Percentiles rank a stretch among this genome's conserved stretches.
These are phyloP conservation scores for Chlorella sp. DNA, from an alignment of 139 green algal species.

Conservation along the genomic window DNA sequence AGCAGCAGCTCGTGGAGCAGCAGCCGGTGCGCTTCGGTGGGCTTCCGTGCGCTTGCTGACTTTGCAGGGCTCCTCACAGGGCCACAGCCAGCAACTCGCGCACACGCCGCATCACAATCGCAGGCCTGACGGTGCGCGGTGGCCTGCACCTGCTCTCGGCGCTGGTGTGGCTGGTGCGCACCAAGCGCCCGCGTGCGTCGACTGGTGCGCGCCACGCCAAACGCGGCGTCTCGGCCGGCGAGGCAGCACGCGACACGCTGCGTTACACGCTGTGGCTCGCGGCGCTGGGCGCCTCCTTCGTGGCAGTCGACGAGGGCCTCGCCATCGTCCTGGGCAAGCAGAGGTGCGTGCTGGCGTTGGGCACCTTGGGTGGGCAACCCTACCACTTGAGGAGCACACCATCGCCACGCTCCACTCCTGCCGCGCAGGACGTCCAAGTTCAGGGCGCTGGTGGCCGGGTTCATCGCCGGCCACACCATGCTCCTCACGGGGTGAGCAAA, in stretches of 20 bases:
- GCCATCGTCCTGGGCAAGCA: constrained; percentile 54
- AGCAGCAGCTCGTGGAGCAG: constrained; percentile 10
- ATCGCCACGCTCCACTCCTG: too few relatives aligned
- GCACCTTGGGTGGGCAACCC: neutral
- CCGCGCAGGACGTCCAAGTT: constrained; percentile 55
- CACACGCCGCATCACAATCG: too few relatives aligned
- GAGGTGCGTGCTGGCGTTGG: constrained; percentile 22
- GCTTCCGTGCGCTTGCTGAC: too few relatives aligned
- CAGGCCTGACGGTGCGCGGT: constrained; percentile 24
- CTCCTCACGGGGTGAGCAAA: constrained; percentile 49
- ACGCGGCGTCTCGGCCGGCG: constrained; percentile 3
- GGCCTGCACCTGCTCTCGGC: constrained; percentile 30
- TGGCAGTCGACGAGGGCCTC: constrained; percentile 70
- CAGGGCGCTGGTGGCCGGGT: constrained; percentile 66
- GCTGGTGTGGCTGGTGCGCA: neutral
- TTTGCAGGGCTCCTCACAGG: too few relatives aligned
- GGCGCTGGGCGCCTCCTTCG: constrained; percentile 53
- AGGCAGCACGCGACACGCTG: constrained; percentile 48
- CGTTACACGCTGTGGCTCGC: constrained; percentile 69
- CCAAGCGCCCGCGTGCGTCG: too few relatives aligned
- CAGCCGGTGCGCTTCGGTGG: too few relatives aligned
- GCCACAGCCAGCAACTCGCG: too few relatives aligned
- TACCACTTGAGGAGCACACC: too few relatives aligned
- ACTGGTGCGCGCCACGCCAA: neutral
- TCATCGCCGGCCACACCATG: constrained; percentile 74